Evolutionary conservation across 2,329 filamentous ascomycete genomes (phyloP).

Genomic region (Cladophialophora bantiana): DNA sequence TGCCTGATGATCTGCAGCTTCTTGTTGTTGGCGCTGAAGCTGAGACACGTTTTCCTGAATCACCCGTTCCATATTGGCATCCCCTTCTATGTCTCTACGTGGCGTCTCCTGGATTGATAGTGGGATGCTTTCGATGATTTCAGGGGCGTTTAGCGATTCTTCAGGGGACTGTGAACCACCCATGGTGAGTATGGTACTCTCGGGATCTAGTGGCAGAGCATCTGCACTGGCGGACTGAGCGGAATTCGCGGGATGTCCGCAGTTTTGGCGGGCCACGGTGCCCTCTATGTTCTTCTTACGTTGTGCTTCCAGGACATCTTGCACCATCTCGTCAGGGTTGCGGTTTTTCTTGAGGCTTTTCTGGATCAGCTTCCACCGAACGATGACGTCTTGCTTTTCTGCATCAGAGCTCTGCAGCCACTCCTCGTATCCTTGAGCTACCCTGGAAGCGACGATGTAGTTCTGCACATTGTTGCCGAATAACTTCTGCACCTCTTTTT

Average conservation of each 20-base stretch:
- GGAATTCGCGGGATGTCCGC: slow-evolving; percentile 29
- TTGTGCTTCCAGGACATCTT: slow-evolving; percentile 49
- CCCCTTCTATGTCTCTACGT: slow-evolving; percentile 70
- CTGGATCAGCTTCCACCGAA: slow-evolving; percentile 65
- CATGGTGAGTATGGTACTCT: slow-evolving; percentile 9
- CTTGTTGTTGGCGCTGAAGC: slow-evolving; percentile 47
- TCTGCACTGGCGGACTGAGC: slow-evolving; percentile 23
- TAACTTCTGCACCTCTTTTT: slow-evolving; percentile 44
- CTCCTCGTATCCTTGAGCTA: slow-evolving; percentile 44
- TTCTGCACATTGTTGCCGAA: slow-evolving; percentile 46
- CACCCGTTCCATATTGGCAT: slow-evolving; percentile 72
- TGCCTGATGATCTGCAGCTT: slow-evolving; percentile 47
- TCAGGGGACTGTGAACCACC: slow-evolving; percentile 16
- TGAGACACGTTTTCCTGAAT: slow-evolving; percentile 74
- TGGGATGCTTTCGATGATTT: slow-evolving; percentile 74
- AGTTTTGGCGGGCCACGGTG: slow-evolving; percentile 29
- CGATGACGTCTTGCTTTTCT: slow-evolving; percentile 70
- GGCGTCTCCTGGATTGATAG: slow-evolving; percentile 73
- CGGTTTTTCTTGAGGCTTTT: slow-evolving; percentile 51
- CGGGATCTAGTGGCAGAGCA: slow-evolving; percentile 21
- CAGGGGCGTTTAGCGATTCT: slow-evolving; percentile 47
- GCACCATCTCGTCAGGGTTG: slow-evolving; percentile 62
- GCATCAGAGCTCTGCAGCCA: slow-evolving; percentile 59
- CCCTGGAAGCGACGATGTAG: slow-evolving; percentile 42
- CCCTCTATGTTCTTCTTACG: slow-evolving; percentile 35